phyloP scores from a whole-genome alignment of 1,284 basidiomycete species.

The Pascua guehoae region DNA sequence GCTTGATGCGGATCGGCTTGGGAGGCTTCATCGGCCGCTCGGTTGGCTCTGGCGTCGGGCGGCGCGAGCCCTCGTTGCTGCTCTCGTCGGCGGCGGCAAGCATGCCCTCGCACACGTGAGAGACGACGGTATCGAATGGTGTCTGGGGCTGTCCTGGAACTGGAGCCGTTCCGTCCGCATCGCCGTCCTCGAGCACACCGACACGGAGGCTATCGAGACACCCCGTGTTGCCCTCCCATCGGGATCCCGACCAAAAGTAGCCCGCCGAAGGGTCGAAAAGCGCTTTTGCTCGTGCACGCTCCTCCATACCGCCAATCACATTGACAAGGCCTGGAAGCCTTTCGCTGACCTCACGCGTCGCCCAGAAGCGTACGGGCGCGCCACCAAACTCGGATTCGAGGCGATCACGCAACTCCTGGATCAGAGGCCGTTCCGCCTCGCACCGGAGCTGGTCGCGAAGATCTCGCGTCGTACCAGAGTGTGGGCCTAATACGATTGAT shows the following conservation, averaged over 20 bases:
- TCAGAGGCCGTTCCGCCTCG: conserved; percentile 38
- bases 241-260: conserved; percentile 34
- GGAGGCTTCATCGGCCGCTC: background rate
- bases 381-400: conserved; percentile 3
- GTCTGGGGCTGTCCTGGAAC: background rate
- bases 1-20: background rate
- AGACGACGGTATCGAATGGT: conserved; percentile 13
- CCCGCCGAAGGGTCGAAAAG: conserved; percentile 21
- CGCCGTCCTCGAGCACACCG: conserved; percentile 19
- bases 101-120: conserved; percentile 12
- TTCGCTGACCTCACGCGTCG: conserved; percentile 36
- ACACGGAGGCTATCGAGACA: conserved; percentile 26
- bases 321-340: conserved; percentile 37
- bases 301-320: conserved; percentile 37
- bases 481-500: conserved; percentile 15
- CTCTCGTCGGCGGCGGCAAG: background rate
- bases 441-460: conserved; percentile 38
- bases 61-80: background rate
- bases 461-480: conserved; percentile 35
- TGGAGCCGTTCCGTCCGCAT: background rate
- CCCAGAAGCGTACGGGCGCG: conserved; percentile 33
- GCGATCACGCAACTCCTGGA: conserved; percentile 34
- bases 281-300: conserved; percentile 28
- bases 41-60: background rate
- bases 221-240: conserved; percentile 32